Percentiles rank a stretch among this genome's conserved stretches.
phyloP scores from a whole-genome alignment of 805 yeast genomes.

The Yamadazyma nakazawae region DNA sequence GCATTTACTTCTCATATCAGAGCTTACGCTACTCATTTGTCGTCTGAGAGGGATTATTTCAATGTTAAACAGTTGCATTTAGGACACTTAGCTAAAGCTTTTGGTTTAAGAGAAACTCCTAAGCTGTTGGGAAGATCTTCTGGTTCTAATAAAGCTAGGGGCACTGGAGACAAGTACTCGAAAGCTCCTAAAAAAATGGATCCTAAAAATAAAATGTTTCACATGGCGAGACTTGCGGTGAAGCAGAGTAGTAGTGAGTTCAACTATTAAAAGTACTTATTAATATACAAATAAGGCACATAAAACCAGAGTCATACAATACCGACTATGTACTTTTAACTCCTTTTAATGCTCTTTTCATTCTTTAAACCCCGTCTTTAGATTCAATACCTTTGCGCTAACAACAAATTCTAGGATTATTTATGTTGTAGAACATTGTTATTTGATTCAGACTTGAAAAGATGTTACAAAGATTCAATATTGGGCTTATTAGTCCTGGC shows the following conservation, averaged over 20 bases:
- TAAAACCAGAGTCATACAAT: too few species aligned
- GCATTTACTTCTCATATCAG: slow-evolving; percentile 88
- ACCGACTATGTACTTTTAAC: too few species aligned
- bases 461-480: background rate
- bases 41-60: slow-evolving; percentile 74
- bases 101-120: slow-evolving; percentile 94
- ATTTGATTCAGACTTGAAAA: too few species aligned
- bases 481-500: slow-evolving; percentile 4
- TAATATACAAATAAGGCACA: slow-evolving; percentile 1
- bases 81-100: slow-evolving; percentile 94
- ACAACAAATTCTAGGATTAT: too few species aligned
- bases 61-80: slow-evolving; percentile 81
- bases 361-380: too few species aligned
- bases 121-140: slow-evolving; percentile 58
- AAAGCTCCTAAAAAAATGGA: slow-evolving; percentile 55
- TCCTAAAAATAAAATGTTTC: slow-evolving; percentile 68
- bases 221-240: slow-evolving; percentile 69
- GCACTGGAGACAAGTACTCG: slow-evolving; percentile 6
- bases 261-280: slow-evolving; percentile 41
- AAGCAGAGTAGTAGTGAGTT: slow-evolving; percentile 69
- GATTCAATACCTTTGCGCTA: too few species aligned
- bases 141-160: slow-evolving; percentile 20
- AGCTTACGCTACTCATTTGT: slow-evolving; percentile 93
- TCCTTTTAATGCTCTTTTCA: too few species aligned
- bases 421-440: too few species aligned